Base-by-base conservation (phyloP, 2,329 filamentous ascomycete species). In the Colletotrichum abscissum region DNA sequence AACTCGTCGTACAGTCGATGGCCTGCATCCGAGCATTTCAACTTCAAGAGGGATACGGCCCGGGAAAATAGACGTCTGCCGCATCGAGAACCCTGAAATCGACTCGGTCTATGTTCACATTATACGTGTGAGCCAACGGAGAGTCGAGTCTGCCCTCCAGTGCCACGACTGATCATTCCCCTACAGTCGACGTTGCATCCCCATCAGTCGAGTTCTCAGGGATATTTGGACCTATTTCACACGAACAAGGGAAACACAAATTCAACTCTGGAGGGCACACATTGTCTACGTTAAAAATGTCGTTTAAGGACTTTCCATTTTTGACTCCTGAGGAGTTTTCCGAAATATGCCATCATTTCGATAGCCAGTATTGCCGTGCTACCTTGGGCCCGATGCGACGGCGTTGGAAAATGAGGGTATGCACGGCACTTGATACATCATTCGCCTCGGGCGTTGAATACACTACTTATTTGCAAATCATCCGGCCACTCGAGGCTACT, bases 311-410 rank as follows among this genome's bases (percentile, higher is more conserved):
- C 63, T 94, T 92, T 78, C 92, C 92, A 7, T 89, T 88, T 72
- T 86, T 94, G 33, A 88, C 83, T 12, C 78, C 82, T 12, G 86
- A 90, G 54, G 92, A 94, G 78, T 94, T 94, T 75, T 82, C 88
- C 66, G 87, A 90, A 78, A 89, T 87, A 67, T 94, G 92, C 80
- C 89, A 92, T 76, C 84, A 88, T 67, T 85, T 92, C 26, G 90
- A 92, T 75, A 84, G 87, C 49, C 86, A 81, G 74, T 92, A 92
- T 80, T 86, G 88, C 70, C 88, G 86, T 78, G 90, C 88, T 67
- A 90, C 84, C 42, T 83, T 92, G 3, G 91, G 90, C 2, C 84
- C 86, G 7, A 77, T 88, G 49, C 86, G 90, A 69, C 84, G 82
- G 74, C 83, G 84, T 71, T 91, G 90, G 87, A 89, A 87, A 77